Evolutionary conservation across 345 rosid genomes (phyloP).

Genomic region (Mercurialis annua): DNA sequence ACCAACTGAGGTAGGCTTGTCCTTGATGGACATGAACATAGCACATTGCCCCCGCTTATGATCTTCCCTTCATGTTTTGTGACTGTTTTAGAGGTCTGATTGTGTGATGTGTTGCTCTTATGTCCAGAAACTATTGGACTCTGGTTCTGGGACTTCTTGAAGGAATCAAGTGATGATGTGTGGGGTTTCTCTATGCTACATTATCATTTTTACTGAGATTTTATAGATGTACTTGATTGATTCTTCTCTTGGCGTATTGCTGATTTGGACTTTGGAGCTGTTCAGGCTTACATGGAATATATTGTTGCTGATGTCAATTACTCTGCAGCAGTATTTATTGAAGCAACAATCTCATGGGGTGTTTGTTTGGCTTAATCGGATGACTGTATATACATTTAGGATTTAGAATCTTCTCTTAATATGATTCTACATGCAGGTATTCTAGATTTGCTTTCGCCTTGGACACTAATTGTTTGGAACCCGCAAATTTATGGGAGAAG

Average conservation of each 20-base stretch:
- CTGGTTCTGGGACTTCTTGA: constrained; percentile 44
- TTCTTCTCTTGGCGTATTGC: constrained; percentile 55
- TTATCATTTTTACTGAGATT: constrained; percentile 31
- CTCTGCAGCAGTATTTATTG: constrained; percentile 61
- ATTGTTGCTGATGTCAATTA: constrained; percentile 62
- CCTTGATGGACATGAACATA: constrained; percentile 38
- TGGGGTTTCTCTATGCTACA: constrained; percentile 45
- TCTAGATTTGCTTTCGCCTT: constrained; percentile 36
- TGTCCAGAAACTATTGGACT: constrained; percentile 52
- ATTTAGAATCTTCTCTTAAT: constrained; percentile 41
- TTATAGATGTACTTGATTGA: constrained; percentile 45
- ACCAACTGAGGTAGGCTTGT: constrained; percentile 57
- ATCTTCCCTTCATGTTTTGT: constrained; percentile 27
- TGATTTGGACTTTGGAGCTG: constrained; percentile 50
- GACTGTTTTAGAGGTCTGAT: constrained; percentile 52
- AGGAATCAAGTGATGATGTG: constrained; percentile 51
- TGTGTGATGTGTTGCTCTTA: constrained; percentile 57
- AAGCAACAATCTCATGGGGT: constrained; percentile 56
- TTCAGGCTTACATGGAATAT: constrained; percentile 40
- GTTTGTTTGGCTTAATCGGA: constrained; percentile 59
- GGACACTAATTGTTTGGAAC: constrained; percentile 29
- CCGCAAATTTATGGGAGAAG: constrained; percentile 40
- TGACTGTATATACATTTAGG: constrained; percentile 31
- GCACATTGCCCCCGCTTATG: constrained; percentile 32
- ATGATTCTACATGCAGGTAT: constrained; percentile 54